Evolutionary conservation across 352 stramenopile species (phyloP), one percentile per base, ranked within the genome.

Genomic region (Phytopythium ostracodes): DNA sequence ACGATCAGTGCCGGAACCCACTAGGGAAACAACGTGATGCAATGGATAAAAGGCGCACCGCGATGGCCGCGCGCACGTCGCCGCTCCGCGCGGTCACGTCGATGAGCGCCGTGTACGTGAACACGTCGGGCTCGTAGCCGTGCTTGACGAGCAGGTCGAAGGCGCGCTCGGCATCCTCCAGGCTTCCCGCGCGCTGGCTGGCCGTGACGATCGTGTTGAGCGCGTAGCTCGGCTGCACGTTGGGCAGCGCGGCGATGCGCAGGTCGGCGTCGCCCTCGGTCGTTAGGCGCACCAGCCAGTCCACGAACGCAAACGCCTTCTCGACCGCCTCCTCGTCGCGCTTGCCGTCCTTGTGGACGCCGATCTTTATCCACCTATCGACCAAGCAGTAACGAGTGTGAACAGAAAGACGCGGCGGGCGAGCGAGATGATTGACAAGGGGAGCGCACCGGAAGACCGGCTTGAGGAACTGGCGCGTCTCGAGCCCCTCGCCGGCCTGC

Each of bases 91-190:
- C 81, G 11, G 79, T 77, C 24, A 90, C 77, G 60, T 92, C 83
- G 56, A 92, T 90, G n/a, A 92, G 70, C 59, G 83, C 83, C 49
- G 83, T 92, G 68, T 90, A 90, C 38, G 83, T 87, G 67, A 92
- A 92, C 64, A 92, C 80, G 55, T 92, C 83, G 0, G 83, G 83
- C 56, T 82, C 71, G 59, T 81, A 92, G 17, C 78, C 76, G 63
- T 88, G 71, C 31, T 42, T 24, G 9, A 65, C 20, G 1, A 88
- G 55, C 58, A 87, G 47, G 15, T 84, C 67, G 47, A 92, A 92
- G 24, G 80, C 83, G 61, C 80, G 79, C 56, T 75, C 63, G 2
- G 83, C 83, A n/a, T 89, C 81, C 18, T 58, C 33, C 20, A 82
- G 68, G 46, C 78, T 87, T 1, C 81, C 79, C 12, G 73, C 80